Base-by-base conservation (phyloP, 208 protist genomes). In the Porcisia deanei region DNA sequence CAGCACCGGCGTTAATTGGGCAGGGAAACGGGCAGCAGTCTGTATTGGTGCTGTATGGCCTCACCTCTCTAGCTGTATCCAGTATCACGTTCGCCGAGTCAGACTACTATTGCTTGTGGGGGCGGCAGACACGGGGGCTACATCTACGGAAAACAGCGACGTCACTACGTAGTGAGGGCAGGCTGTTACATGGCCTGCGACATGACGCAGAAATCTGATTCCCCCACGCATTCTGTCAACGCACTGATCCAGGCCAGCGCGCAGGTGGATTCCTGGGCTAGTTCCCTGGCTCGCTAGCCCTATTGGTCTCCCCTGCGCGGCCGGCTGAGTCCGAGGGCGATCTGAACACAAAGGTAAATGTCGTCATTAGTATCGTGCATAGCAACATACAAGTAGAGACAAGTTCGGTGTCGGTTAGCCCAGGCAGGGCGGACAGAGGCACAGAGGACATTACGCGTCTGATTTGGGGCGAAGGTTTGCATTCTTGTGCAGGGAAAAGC, bases 221-320 rank as follows among this genome's bases (percentile, higher is more conserved):
- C 30, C 30, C 59, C 65, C n/a, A 78, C 80, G 67, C 85, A 87
- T 68, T 65, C 79, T 25, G 77, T 88, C 9, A 72, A 89, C 30
- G 85, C 79, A 52, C 76, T 89, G 37, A 63, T 92, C 10, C 85
- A 85, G 2, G 73, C 86, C 22, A 85, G 88, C 47, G 89, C 75
- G 88, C 88, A 0, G 88, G 89, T 64, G 85, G 88, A 16, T 92
- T 92, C 72, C 70, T 88, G 54, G 80, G 85, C 7, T 83, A 83
- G 64, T 88, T 88, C 69, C 75, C 53, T 1, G 80, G 77, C 30
- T 82, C 89, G 82, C 78, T 76, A 6, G 75, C 89, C 37, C 76
- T 57, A 16, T 30, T 30, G 30, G 30, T 92, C 16, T 73, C 82
- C 9, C 82, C 87, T 2, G 77, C 75, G 1, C 77, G 74, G 54